Evolutionary conservation across 352 stramenopile species (phyloP).

Genomic region (Pythium angustatum): DNA sequence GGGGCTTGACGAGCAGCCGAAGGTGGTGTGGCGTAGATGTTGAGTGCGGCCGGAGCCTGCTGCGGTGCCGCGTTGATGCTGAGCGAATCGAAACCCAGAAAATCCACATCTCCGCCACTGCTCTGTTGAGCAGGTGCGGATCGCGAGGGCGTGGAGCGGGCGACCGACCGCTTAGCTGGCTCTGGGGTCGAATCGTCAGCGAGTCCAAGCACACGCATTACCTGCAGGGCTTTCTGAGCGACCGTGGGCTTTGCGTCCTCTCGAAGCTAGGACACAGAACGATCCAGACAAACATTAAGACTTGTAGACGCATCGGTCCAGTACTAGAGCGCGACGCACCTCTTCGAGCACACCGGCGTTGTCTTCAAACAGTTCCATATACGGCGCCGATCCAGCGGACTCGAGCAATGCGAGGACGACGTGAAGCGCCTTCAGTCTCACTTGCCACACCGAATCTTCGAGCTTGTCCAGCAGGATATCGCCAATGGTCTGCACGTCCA

Average conservation of each 20-base stretch:
- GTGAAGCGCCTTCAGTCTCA: conserved; percentile 80
- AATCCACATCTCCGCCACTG: conserved; percentile 57
- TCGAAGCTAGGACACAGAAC: conserved; percentile 35
- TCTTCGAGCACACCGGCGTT: conserved; percentile 84
- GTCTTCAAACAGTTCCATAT: conserved; percentile 82
- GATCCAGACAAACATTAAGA: neutral
- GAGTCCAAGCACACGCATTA: conserved; percentile 69
- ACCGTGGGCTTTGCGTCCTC: conserved; percentile 82
- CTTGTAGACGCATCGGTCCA: neutral
- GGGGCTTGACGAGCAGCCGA: conserved; percentile 14
- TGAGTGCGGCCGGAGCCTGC: conserved; percentile 14
- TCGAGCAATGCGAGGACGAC: conserved; percentile 79
- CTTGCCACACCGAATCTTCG: conserved; percentile 82
- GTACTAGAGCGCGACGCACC: conserved; percentile 26
- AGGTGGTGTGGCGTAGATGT: conserved; percentile 26
- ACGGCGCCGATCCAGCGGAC: conserved; percentile 58
- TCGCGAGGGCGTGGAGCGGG: conserved; percentile 14
- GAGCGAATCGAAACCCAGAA: conserved; percentile 69
- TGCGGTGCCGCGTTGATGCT: conserved; percentile 40
- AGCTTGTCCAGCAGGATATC: conserved; percentile 88
- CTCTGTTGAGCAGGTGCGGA: conserved; percentile 23
- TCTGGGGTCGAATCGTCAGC: conserved; percentile 47
- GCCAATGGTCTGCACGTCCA: conserved; percentile 82
- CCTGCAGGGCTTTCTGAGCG: conserved; percentile 69
- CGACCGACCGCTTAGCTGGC: conserved; percentile 17